Conservation (phyloP, 129 eudicot genomes). For the Escallonia herrerae region DNA sequence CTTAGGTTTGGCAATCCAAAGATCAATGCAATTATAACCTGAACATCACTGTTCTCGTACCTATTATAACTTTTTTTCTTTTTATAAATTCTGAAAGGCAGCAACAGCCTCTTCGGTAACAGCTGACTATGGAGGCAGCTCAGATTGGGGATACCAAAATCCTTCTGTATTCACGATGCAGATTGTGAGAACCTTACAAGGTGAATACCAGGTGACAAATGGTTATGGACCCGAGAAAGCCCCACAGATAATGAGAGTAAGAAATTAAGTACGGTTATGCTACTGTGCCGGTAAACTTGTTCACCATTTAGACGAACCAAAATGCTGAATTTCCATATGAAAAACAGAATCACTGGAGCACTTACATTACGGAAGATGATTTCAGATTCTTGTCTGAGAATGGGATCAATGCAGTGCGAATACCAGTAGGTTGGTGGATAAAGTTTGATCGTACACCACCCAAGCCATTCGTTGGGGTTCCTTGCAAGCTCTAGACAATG, state of each 20-base stretch:
- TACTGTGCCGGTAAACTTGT: too few species aligned
- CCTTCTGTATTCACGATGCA: conserved; percentile 58
- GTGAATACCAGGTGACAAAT: conserved; percentile 64
- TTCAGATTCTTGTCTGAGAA: conserved; percentile 45
- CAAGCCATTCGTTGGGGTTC: conserved; percentile 67
- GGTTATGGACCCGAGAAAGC: conserved; percentile 67
- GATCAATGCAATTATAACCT: too few species aligned
- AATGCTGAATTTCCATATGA: too few species aligned
- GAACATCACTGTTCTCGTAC: too few species aligned
- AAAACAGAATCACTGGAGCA: conserved; percentile 69
- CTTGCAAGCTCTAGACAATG: conserved; percentile 61
- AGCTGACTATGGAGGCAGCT: conserved; percentile 47
- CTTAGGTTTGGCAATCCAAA: too few species aligned
- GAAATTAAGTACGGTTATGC: neutral
- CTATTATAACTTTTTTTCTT: too few species aligned
- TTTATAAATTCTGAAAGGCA: too few species aligned
- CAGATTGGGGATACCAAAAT: conserved; percentile 43
- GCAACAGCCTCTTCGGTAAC: conserved; percentile 38
- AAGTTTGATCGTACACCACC: conserved; percentile 65
- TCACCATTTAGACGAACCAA: too few species aligned
- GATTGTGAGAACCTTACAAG: conserved; percentile 17
- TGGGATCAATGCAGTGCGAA: conserved; percentile 61
- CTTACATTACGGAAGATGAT: conserved; percentile 58
- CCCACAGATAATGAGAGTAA: conserved; percentile 62
- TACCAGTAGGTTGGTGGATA: conserved; percentile 93